Base-by-base conservation (phyloP, 2,329 filamentous ascomycete species). In the Fusarium sp. region DNA sequence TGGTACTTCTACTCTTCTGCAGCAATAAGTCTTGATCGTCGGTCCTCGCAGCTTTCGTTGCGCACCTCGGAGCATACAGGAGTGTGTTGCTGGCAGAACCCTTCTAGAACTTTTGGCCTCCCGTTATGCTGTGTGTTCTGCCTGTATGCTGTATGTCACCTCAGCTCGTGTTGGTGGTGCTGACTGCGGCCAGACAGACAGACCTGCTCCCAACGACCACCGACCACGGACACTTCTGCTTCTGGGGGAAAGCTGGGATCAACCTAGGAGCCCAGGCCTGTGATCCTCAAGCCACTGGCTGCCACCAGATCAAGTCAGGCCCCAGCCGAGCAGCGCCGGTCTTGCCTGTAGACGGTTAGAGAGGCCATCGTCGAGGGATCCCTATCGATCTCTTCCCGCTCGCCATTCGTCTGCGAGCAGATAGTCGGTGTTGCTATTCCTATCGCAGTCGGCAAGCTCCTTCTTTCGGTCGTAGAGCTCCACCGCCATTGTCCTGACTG, bases 221-320 rank as follows among this genome's bases (percentile, higher is more conserved):
- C 24, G 13, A 47, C 34, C 10, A 29, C 27, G 27, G 27, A 29
- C 27, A 50, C 65, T 64, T 35, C 60, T 57, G 29, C 29, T 34
- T 60, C 42, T 47, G 62, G 42, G 56, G 35, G 37, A 11, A 31
- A 71, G 40, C 71, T 67, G 61, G 76, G 76, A 76, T 73, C 52
- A 78, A 77, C 74, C 76, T 38, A 71, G 76, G 35, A 69, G 35
- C 34, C 42, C 40, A 71, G 54, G 69, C 73, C 72, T 77, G 73
- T 78, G 73, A 78, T 78, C 73, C 75, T 65, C 66, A 78, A 78
- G 74, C 76, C 76, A 78, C 76, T 63, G 70, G 69, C 69, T 77
- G 72, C 74, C 76, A 78, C 77, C 71, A 77, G 76, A 77, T 78
- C 76, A 77, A 50, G 74, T 50, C 54, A 70, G 37, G 66, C 35